Base-by-base conservation (phyloP, 805 yeast species). In the Teunomyces kruisii region DNA sequence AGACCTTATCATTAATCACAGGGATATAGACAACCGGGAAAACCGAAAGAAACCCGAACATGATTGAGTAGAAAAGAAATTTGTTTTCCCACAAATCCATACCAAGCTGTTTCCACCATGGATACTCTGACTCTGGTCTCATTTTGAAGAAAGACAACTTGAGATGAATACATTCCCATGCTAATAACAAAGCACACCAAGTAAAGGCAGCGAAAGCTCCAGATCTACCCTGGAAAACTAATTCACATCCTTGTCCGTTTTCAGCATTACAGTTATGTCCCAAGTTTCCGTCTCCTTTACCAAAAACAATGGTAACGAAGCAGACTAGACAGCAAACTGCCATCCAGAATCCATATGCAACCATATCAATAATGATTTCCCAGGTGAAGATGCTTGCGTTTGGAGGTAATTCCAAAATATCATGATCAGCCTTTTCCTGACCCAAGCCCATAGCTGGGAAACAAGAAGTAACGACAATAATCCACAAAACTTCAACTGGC, bases 1-100 rank as follows among this genome's bases (percentile, higher is more conserved):
- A 68, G 8, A 68, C 73, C 53, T 67, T 67, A 44, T 57, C 54
- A 51, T 68, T 68, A 47, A 68, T 68, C 22, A 68, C 74, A 4
- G 73, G 73, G 31, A 68, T 68, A 54, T 68, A 68, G 12, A 68
- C 61, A 15, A 67, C 72, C 5, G 74, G 73, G 61, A 68, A 68
- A 24, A 67, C 72, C 15, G 68, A 52, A 4, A 66, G 49, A 41
- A 63, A 54, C 2, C 72, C 74, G 5, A 65, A 68, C 39, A 68
- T 12, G 10, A 68, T 60, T 0, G 73, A 67, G 68, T 68, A 68
- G 48, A 68, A 64, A 52, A 68, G 60, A 42, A 68, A 66, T 47
- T 62, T 62, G 52, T 68, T 68, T 12, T 49, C 56, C 68, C 70
- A 66, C 15, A 68, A 55, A 46, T 68, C 72, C 33, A 54, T 53